A percentile compares a stretch with the other conserved stretches of the same genome.
These are phyloP conservation scores for Neurospora sp. DNA, from an alignment of 2,329 filamentous ascomycete genomes.

Conservation along the genomic window DNA sequence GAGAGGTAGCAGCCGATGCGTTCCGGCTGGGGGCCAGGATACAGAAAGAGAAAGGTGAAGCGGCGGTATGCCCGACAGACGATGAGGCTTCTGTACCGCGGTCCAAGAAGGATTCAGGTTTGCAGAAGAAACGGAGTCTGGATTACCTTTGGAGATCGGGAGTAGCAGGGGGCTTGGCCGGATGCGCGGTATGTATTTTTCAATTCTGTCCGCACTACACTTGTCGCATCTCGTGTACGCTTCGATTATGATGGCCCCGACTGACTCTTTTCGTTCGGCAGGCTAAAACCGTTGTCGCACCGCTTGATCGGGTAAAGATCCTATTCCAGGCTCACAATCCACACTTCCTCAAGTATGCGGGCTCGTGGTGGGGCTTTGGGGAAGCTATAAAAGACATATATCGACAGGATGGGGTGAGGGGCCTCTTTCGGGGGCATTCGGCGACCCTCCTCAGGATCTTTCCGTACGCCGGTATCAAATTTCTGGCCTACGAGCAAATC, in stretches of 20 bases:
- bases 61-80: constrained; percentile 39
- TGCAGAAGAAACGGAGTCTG: constrained; percentile 57
- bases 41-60: constrained; percentile 23
- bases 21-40: constrained; percentile 8
- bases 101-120: constrained; percentile 28
- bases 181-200: constrained; percentile 64
- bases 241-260: neutral
- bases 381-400: constrained; percentile 80
- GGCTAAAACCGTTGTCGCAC: constrained; percentile 93
- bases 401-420: constrained; percentile 57
- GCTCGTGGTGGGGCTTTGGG: constrained; percentile 77
- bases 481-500: constrained; percentile 94
- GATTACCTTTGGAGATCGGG: constrained; percentile 80
- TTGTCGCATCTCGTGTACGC: neutral
- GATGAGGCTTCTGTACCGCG: constrained; percentile 39
- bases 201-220: neutral
- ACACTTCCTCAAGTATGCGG: constrained; percentile 85
- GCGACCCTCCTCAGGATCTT: constrained; percentile 91
- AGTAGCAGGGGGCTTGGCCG: constrained; percentile 79
- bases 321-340: constrained; percentile 95
- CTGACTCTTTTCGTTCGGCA: constrained; percentile 27
- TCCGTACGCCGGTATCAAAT: constrained; percentile 96
- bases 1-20: constrained; percentile 24
- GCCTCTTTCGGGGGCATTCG: constrained; percentile 88
- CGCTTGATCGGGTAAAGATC: constrained; percentile 96